Evolutionary conservation across 139 green algal species (phyloP).

Genomic region (Eudorina sp.): DNA sequence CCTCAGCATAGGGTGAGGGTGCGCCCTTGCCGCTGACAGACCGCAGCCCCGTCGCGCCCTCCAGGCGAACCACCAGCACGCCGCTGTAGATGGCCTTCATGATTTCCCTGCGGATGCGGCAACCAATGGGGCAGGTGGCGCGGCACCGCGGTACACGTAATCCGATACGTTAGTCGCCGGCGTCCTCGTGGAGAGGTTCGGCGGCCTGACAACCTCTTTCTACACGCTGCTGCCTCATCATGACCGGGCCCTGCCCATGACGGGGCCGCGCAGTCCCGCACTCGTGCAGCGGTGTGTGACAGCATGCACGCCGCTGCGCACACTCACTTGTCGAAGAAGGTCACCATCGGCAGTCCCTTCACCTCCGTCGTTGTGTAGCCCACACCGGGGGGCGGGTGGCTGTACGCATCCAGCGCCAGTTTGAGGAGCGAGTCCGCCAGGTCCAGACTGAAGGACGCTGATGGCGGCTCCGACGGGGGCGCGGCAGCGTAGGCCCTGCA

Average conservation of each 20-base stretch:
- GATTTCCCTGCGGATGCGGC: constrained; percentile 50
- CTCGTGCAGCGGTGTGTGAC: no score
- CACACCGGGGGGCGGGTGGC: background rate
- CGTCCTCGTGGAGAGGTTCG: no score
- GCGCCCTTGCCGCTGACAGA: background rate
- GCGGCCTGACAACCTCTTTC: no score
- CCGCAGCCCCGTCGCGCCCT: background rate
- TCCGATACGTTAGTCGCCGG: no score
- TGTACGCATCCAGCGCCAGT: background rate
- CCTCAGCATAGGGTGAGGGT: background rate
- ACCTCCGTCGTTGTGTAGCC: background rate
- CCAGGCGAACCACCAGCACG: constrained; percentile 60
- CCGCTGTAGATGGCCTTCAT: constrained; percentile 53
- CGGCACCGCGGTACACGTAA: no score
- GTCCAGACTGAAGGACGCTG: background rate
- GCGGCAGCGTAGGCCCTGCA: no score
- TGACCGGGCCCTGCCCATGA: no score
- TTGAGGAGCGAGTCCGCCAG: background rate
- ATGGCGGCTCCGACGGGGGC: no score
- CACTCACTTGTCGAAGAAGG: background rate
- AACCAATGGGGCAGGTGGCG: no score
- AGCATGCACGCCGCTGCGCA: no score
- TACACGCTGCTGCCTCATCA: no score
- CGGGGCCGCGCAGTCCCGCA: no score
- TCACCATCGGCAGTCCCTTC: background rate